These are phyloP conservation scores for Pisolithus sp. DNA, from an alignment of 768 basidiomycete genomes.

Conservation along the genomic window DNA sequence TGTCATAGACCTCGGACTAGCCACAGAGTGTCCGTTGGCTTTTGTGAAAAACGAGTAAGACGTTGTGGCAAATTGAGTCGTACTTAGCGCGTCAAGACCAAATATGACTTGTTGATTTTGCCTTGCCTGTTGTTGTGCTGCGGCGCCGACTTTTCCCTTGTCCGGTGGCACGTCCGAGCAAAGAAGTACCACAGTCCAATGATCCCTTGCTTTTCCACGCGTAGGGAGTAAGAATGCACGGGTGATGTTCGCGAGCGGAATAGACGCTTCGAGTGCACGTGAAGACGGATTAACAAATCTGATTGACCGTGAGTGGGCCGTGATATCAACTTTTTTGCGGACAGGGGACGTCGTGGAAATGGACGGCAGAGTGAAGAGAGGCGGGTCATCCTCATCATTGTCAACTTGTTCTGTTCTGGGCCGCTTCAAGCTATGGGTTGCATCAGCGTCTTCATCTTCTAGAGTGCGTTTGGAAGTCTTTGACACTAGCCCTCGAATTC, in stretches of 20 bases:
- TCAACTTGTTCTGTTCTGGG: slow-evolving; percentile 13
- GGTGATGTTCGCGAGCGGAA: slow-evolving; percentile 43
- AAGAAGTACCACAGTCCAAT: slow-evolving; percentile 68
- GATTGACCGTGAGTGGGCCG: slow-evolving; percentile 45
- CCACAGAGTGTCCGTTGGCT: slow-evolving; percentile 15
- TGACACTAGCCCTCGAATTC: slow-evolving; percentile 2
- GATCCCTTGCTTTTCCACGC: slow-evolving; percentile 61
- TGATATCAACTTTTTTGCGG: slow-evolving; percentile 70
- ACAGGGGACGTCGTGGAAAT: slow-evolving; percentile 68
- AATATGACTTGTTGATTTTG: slow-evolving; percentile 54
- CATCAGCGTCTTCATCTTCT: slow-evolving; percentile 12
- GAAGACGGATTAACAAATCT: slow-evolving; percentile 47
- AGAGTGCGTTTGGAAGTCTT: slow-evolving; percentile 18
- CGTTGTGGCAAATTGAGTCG: slow-evolving; percentile 41
- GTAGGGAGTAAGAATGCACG: slow-evolving; percentile 72
- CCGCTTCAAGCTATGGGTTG: slow-evolving; percentile 8
- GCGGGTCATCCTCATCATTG: slow-evolving; percentile 30
- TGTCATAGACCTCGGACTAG: slow-evolving; percentile 17
- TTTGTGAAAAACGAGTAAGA: slow-evolving; percentile 12
- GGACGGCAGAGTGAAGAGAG: slow-evolving; percentile 54
- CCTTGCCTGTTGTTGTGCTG: slow-evolving; percentile 14
- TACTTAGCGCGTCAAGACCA: slow-evolving; percentile 55
- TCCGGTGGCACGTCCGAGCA: slow-evolving; percentile 45
- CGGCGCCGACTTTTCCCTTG: slow-evolving; percentile 32
- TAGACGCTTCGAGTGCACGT: slow-evolving; percentile 40